Base-by-base conservation (phyloP, 1,139 yeast genomes). In the Candida mesenterica region DNA sequence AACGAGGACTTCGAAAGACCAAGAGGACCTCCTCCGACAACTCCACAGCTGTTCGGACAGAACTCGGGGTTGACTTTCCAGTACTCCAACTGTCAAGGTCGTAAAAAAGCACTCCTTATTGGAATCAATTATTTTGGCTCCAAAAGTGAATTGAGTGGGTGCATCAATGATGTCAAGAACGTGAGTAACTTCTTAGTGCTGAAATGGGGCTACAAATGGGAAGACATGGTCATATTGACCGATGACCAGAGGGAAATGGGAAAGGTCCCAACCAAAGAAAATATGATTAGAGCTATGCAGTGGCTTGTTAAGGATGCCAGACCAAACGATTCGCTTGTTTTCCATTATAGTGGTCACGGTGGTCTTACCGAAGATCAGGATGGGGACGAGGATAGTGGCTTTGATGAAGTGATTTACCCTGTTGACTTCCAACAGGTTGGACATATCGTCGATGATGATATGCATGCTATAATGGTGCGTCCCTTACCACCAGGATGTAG, bases 331-430 rank as follows among this genome's bases (percentile, higher is more conserved):
- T 77, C 87, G 17, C 62, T 82, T 42, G 82, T 89, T 46, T 81
- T 89, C 72, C 96, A 89, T 58, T 89, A 84, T 58, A 85, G 96
- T 1, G 96, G 97, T 6, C 97, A 90, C 57, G 97, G 97, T 23
- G 96, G 97, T 6, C 82, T 81, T 49, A 79, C 86, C 7, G 65
- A 71, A 40, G 97, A 90, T 59, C 56, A 66, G 34, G 86, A 86
- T 52, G 96, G 96, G 15, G 97, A 90, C 55, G 97, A 90, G 59
- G 94, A 81, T 17, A 89, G 82, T 53, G 97, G 97, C 0, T 75
- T 61, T 49, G 97, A 90, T 58, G 96, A 89, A 55, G 88, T 86
- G 29, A 84, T 90, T 41, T 90, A 89, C 52, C 97, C 97, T 1
- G 78, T 90, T 25, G 97, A 90, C 62, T 89, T 83, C 59, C 77